Evolutionary conservation across 768 basidiomycete genomes (phyloP), one percentile per base, ranked within the genome.

Genomic region (Hemileccinum impolitum): DNA sequence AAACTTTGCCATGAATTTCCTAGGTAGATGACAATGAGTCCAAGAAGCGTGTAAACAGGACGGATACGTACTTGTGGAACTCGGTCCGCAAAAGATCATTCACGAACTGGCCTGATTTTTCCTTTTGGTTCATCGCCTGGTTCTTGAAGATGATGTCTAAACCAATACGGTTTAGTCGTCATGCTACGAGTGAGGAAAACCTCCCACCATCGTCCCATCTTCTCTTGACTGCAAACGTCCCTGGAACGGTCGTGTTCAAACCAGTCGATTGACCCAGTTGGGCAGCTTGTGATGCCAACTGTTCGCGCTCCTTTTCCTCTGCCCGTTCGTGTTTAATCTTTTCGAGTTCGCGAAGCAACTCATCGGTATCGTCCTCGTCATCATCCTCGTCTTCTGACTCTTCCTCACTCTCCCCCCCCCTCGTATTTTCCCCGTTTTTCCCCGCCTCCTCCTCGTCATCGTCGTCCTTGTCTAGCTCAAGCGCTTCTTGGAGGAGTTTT

Each of bases 91-190:
- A 70, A 43, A 97, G 75, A 69, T 98, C 96, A 64, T 99, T 98
- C 53, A 98, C 93, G 63, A 98, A 98, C 49, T 88, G 85, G 12
- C 85, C 84, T 3, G 74, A 69, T 63, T 84, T 84, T 46, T 84
- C 78, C 30, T 72, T 77, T 40, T 76, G 65, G 28, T 76, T 80
- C 70, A 84, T 84, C 0, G 96, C 91, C 69, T 99, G 96, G 67
- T 98, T 97, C 74, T 97, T 98, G 82, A 98, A 98, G 62, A 98
- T 94, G 46, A 96, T 75, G 68, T 99, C 93, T 93, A 60, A 62
- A 55, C 19, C 43, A 21, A 21, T 19, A 31, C 15, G 31, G 31
- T 15, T 38, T 11, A 32, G 35, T 19, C 4, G 35, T 18, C n/a
- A 8, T 30, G 9, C 28, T 8, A 8, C 2, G 28, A 11, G 23